These are phyloP conservation scores for Amoebophrya sp. DNA, from an alignment of 169 alveolate species.

Conservation along the genomic window DNA sequence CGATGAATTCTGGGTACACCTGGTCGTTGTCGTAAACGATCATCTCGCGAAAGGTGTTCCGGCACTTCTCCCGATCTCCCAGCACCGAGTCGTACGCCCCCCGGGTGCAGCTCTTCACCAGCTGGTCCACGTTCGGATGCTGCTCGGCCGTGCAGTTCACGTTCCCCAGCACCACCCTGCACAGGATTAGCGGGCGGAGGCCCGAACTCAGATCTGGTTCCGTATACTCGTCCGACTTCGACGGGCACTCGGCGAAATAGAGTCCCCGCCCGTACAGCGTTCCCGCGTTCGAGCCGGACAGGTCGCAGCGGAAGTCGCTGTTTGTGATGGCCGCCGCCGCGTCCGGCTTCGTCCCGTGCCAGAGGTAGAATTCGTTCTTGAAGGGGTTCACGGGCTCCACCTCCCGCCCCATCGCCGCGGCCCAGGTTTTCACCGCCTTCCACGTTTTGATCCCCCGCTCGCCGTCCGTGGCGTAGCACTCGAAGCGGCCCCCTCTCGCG, in stretches of 20 bases:
- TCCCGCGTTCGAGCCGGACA: not conserved
- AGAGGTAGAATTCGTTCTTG: not conserved
- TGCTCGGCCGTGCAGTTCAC: not conserved
- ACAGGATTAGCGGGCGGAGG: constrained; percentile 5
- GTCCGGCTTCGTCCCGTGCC: constrained; percentile 9
- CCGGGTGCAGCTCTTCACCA: not conserved
- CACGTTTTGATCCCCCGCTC: not conserved
- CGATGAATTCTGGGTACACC: constrained; percentile 4
- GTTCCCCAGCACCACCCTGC: not conserved
- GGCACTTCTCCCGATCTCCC: constrained; percentile 8
- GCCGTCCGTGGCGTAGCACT: not conserved
- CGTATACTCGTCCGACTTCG: constrained; percentile 9
- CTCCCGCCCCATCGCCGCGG: not conserved
- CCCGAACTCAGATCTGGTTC: not conserved
- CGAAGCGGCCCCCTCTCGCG: too few relatives aligned
- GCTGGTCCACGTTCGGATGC: not conserved
- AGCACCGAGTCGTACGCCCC: not conserved
- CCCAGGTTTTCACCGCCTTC: not conserved
- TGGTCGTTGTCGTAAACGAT: constrained; percentile 9
- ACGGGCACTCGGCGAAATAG: not conserved
- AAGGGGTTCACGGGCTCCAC: not conserved
- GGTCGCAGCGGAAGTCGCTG: not conserved
- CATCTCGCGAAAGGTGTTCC: constrained; percentile 8
- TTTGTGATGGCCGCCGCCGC: constrained; percentile 8
- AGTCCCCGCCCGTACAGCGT: constrained; percentile 3